A percentile compares a stretch with the other conserved stretches of the same genome.
Conservation (phyloP, 306 rosid species). For the Senna siamea region DNA sequence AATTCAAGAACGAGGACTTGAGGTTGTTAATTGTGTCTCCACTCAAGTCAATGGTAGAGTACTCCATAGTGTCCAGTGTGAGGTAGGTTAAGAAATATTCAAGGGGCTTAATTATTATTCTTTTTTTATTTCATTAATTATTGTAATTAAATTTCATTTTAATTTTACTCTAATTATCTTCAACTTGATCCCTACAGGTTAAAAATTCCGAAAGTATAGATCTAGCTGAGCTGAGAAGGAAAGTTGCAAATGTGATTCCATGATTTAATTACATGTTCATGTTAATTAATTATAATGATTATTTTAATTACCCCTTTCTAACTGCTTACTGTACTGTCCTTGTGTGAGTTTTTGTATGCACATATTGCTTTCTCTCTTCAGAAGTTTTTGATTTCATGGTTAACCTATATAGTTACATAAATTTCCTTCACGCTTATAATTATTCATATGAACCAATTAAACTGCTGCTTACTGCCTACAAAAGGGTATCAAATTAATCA, state of each 20-base stretch:
- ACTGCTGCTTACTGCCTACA: too few relatives aligned
- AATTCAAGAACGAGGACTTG: slow-evolving; percentile 53
- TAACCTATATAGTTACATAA: too few relatives aligned
- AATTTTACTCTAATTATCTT: slow-evolving; percentile 4
- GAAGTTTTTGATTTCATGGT: too few relatives aligned
- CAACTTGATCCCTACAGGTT: slow-evolving; percentile 46
- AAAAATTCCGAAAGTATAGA: slow-evolving; percentile 38
- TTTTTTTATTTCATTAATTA: too few relatives aligned
- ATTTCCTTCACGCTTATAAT: background rate
- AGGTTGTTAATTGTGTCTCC: slow-evolving; percentile 50
- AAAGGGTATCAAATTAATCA: too few relatives aligned
- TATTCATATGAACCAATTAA: background rate
- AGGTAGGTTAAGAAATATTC: slow-evolving; percentile 49
- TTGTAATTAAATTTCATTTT: background rate
- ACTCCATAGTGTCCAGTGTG: slow-evolving; percentile 53
- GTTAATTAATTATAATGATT: background rate
- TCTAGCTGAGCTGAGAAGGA: slow-evolving; percentile 52
- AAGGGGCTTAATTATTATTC: too few relatives aligned
- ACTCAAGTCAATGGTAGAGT: slow-evolving; percentile 52
- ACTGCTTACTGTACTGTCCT: background rate
- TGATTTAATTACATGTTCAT: slow-evolving; percentile 27
- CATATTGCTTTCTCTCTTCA: too few relatives aligned
- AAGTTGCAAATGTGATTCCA: slow-evolving; percentile 47
- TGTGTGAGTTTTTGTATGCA: too few relatives aligned
- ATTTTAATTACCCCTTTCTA: too few relatives aligned